phyloP scores from a whole-genome alignment of 305 asterid species.

The Fraxinus ornus region DNA sequence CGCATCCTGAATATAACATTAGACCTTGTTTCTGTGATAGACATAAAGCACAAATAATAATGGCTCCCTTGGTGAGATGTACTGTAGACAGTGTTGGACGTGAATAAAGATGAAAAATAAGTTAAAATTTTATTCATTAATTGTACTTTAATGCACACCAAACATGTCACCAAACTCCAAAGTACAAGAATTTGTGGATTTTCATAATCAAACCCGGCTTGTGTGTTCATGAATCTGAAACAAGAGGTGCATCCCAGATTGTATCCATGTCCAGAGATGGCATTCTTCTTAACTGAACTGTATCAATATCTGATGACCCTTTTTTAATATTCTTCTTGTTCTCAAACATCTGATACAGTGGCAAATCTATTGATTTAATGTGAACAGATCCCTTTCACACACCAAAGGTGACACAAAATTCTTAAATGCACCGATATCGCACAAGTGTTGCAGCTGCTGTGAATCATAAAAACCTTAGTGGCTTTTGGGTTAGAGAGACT shows the following conservation, averaged over 20 bases:
- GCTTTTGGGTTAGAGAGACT: no score
- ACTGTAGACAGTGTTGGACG: not conserved
- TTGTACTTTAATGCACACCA: not conserved
- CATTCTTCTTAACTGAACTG: conserved; percentile 55
- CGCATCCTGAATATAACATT: not conserved
- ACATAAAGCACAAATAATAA: not conserved
- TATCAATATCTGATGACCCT: conserved; percentile 27
- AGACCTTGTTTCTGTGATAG: not conserved
- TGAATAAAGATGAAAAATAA: not conserved
- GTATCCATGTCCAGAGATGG: conserved; percentile 86
- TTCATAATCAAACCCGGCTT: not conserved
- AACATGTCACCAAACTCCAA: not conserved
- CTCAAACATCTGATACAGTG: conserved; percentile 12
- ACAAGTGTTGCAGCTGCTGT: no score
- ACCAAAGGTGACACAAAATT: no score
- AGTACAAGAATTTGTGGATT: not conserved
- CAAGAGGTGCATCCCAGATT: conserved; percentile 82
- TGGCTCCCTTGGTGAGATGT: not conserved
- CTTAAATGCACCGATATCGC: no score
- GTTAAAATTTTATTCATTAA: not conserved
- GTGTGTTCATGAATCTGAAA: conserved; percentile 35
- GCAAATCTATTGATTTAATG: no score
- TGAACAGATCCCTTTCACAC: no score
- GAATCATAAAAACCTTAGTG: no score
- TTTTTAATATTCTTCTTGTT: conserved; percentile 24